phyloP scores from a whole-genome alignment of 1,284 basidiomycete genomes.

The Amylostereum areolatum region DNA sequence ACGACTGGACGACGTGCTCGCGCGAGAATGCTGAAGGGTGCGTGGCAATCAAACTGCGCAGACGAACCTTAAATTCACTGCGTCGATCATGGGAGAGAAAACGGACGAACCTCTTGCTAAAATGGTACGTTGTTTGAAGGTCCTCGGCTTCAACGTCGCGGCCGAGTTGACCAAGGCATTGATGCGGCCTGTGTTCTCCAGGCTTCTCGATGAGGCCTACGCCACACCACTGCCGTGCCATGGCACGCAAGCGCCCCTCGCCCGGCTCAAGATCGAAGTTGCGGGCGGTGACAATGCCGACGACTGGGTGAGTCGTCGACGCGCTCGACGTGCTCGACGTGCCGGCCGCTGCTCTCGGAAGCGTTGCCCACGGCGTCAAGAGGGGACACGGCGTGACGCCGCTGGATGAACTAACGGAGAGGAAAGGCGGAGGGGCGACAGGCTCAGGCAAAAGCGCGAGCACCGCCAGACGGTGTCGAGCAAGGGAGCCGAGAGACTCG shows the following conservation, averaged over 20 bases:
- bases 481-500: slow-evolving; percentile 93
- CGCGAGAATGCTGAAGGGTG: slow-evolving; percentile 85
- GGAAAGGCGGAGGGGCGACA: slow-evolving; percentile 34
- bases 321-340: slow-evolving; percentile 45
- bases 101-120: slow-evolving; percentile 78
- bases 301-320: slow-evolving; percentile 65
- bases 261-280: slow-evolving; percentile 86
- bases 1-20: slow-evolving; percentile 83
- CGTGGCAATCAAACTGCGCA: slow-evolving; percentile 73
- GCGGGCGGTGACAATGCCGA: slow-evolving; percentile 84
- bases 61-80: slow-evolving; percentile 2
- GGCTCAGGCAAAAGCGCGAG: slow-evolving; percentile 58
- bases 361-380: slow-evolving; percentile 15
- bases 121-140: slow-evolving; percentile 86
- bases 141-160: slow-evolving; percentile 81
- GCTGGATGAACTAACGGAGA: slow-evolving; percentile 22
- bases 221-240: slow-evolving; percentile 92
- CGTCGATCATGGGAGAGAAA: neutral
- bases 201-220: slow-evolving; percentile 85
- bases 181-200: slow-evolving; percentile 88
- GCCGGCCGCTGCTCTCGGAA: slow-evolving; percentile 18
- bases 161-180: slow-evolving; percentile 88
- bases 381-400: slow-evolving; percentile 18
- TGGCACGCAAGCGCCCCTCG: slow-evolving; percentile 86
- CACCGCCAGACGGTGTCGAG: slow-evolving; percentile 93